Base-by-base conservation (phyloP, 441 rosid species). In the Hura crepitans region DNA sequence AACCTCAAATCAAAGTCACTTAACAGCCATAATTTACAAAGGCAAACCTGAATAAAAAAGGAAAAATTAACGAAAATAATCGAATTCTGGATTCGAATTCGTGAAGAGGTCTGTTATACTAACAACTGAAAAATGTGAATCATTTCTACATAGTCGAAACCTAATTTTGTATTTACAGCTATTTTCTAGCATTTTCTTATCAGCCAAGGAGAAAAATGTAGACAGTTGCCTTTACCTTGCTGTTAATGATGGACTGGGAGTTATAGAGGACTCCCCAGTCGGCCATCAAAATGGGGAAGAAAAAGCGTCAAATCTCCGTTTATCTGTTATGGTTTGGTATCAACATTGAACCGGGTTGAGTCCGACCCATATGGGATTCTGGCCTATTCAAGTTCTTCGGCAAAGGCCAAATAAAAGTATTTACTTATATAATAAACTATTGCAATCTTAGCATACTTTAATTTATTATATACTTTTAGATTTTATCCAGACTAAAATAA, bases 221-320 rank as follows among this genome's bases (percentile, higher is more conserved):
- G 7, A 10, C 11, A 54, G 31, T 12, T 54, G 11, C 8, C 35
- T 15, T 60, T 58, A 42, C 71, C 62, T 55, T 54, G 61, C 17
- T 30, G 50, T 13, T 39, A 51, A 37, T 25, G 42, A 13, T 39
- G 42, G 49, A 72, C 56, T 46, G 11, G 6, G 64, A 33, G 54
- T 15, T 56, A 64, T 27, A 55, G 25, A 43, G n/a, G 47, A 65
- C 22, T 33, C 47, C 70, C 25, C 69, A 56, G 43, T 0, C 14
- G 15, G 75, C 75, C 75, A 72, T 72, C 42, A n/a, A 54, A 1
- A 18, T 14, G 2, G 47, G 11, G 3, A 43, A 43, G n/a, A n/a
- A 6, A 5, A n/a, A 4, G 18, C 23, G 22, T n/a, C 55, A 50
- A 25, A 4, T 5, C 46, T 42, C 12, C 46, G 13, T 9, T 9